Evolutionary conservation across 73 alveolate species (phyloP).

Genomic region (Effrenium voratum): DNA sequence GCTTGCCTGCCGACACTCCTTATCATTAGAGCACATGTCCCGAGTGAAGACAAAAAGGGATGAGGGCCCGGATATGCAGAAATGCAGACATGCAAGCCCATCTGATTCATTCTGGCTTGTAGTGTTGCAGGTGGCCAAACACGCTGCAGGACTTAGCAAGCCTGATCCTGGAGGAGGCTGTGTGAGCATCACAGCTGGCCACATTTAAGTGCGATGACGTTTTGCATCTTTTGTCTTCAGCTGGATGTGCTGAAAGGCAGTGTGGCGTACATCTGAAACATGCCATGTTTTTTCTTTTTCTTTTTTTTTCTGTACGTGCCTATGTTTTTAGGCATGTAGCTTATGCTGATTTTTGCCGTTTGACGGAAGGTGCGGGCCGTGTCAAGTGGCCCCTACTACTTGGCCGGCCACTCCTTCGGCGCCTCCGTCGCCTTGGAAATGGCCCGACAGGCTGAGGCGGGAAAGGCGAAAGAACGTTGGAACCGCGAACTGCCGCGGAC

Average conservation of each 20-base stretch:
- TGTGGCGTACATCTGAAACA: too few relatives aligned
- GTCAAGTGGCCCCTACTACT: conserved; percentile 24
- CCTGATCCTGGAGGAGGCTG: conserved; percentile 27
- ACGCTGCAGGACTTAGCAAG: background rate
- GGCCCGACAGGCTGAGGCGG: conserved; percentile 81
- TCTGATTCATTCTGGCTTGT: too few relatives aligned
- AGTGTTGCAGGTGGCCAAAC: conserved; percentile 59
- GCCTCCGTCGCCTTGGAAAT: conserved; percentile 85
- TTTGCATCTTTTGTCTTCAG: too few relatives aligned
- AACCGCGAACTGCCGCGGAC: too few relatives aligned
- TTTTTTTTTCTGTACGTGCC: background rate
- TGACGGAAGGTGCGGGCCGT: conserved; percentile 34
- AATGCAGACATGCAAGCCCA: background rate
- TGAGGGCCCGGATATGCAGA: background rate
- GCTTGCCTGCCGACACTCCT: conserved; percentile 69
- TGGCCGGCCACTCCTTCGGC: conserved; percentile 90
- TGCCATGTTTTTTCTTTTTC: background rate
- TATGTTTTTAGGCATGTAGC: background rate
- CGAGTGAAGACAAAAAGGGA: background rate
- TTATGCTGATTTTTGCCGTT: background rate
- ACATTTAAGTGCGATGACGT: too few relatives aligned
- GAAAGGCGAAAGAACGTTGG: background rate
- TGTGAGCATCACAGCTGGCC: background rate
- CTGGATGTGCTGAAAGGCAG: too few relatives aligned
- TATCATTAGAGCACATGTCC: background rate